phyloP scores from a whole-genome alignment of 495 filamentous ascomycete genomes.

The Opeltia flavorubescens region DNA sequence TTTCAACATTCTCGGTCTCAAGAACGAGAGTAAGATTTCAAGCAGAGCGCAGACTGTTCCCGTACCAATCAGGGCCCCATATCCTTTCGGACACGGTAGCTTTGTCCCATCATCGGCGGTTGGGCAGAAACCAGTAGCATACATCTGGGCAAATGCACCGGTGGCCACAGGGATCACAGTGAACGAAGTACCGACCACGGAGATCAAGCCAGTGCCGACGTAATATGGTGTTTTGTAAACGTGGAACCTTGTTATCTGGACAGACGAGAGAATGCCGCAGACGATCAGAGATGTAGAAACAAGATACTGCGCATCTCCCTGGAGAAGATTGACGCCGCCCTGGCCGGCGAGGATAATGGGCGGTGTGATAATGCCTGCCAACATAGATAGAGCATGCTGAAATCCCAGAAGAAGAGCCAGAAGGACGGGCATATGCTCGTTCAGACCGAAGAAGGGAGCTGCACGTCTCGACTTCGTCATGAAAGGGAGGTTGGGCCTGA shows the following conservation, averaged over 20 bases:
- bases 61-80: slow-evolving; percentile 75
- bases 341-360: slow-evolving; percentile 61
- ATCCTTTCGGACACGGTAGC: slow-evolving; percentile 71
- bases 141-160: slow-evolving; percentile 74
- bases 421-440: slow-evolving; percentile 69
- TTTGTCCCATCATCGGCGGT: slow-evolving; percentile 43
- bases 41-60: slow-evolving; percentile 52
- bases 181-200: slow-evolving; percentile 82
- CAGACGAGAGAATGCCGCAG: slow-evolving; percentile 59
- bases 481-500: slow-evolving; percentile 73
- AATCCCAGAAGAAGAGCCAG: slow-evolving; percentile 60
- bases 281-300: slow-evolving; percentile 85
- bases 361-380: slow-evolving; percentile 62
- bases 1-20: slow-evolving; percentile 53
- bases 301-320: slow-evolving; percentile 56
- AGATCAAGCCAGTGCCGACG: slow-evolving; percentile 76
- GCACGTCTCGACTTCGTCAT: slow-evolving; percentile 47
- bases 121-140: slow-evolving; percentile 64
- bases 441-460: slow-evolving; percentile 77
- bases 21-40: slow-evolving; percentile 63
- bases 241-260: slow-evolving; percentile 80
- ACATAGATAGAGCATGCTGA: slow-evolving; percentile 56
- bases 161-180: slow-evolving; percentile 73
- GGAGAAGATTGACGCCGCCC: slow-evolving; percentile 48
- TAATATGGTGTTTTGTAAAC: slow-evolving; percentile 71